These are phyloP conservation scores for Bacidia gigantensis DNA, from an alignment of 495 filamentous ascomycete genomes.

Conservation along the genomic window DNA sequence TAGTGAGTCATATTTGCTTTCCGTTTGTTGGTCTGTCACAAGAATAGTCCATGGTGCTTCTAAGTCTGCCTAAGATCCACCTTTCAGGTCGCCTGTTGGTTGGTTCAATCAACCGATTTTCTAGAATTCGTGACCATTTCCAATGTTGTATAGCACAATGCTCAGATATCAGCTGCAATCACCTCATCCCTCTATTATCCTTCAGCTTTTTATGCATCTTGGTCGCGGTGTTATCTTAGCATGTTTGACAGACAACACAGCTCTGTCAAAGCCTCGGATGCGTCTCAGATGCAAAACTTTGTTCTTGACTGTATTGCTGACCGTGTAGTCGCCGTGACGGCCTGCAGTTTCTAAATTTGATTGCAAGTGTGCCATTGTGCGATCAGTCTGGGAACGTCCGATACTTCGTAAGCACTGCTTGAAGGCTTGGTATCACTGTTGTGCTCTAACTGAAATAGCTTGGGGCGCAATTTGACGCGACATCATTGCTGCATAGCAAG, in stretches of 20 bases:
- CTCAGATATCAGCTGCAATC: no score
- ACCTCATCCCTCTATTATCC: no score
- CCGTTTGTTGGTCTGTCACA: neutral
- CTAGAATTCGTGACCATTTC: no score
- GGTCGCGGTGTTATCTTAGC: no score
- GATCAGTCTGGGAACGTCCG: slow-evolving; percentile 46
- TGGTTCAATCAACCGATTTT: no score
- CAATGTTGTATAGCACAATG: no score
- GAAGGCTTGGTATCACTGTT: neutral
- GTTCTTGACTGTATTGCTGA: neutral
- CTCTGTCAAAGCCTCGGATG: no score
- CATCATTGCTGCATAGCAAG: slow-evolving; percentile 15
- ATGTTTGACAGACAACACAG: no score
- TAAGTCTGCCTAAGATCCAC: no score
- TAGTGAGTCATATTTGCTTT: slow-evolving; percentile 36
- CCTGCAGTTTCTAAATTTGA: slow-evolving; percentile 51
- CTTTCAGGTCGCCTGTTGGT: no score
- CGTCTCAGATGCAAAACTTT: neutral
- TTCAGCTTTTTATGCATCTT: no score
- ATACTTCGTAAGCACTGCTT: slow-evolving; percentile 28
- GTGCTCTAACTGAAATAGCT: slow-evolving; percentile 23
- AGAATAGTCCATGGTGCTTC: no score
- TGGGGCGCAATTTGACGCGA: slow-evolving; percentile 48
- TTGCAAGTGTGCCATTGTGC: slow-evolving; percentile 47
- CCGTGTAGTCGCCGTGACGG: slow-evolving; percentile 39